Base-by-base conservation (phyloP, 2,329 filamentous ascomycete genomes). In the Helotiales sp. region DNA sequence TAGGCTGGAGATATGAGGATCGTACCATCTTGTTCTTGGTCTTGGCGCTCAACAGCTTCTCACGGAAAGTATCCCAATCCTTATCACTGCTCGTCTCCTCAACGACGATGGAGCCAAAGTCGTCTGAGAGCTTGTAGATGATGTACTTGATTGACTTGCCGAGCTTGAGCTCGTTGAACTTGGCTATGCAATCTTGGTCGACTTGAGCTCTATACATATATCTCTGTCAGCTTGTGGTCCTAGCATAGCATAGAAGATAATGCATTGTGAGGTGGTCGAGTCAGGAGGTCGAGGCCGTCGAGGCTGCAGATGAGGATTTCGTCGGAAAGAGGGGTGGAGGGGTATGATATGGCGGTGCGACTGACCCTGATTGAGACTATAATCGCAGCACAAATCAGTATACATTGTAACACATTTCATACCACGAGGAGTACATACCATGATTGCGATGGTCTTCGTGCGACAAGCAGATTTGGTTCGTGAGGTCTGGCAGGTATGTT, bases 101-200 rank as follows among this genome's bases (percentile, higher is more conserved):
- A 69, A 95, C 85, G 59, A 89, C 86, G 73, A 95, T 91, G 77
- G 91, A 77, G 77, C 88, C 91, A 82, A 86, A 86, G 80, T 92
- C 83, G 76, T 93, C 89, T 65, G 86, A 88, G 73, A 95, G 85
- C 83, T 92, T 91, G 87, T 84, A 93, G 81, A 95, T 86, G 79
- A 95, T 88, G 83, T 84, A 96, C 79, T 91, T 93, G 80, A 85
- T 81, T 80, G 85, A 86, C 78, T 92, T 92, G 77, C 77, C 81
- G 68, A 92, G 86, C 85, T 93, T 93, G 66, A 93, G 83, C 68
- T 93, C 87, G 76, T 93, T 91, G 83, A 88, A 93, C 64, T 75
- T 73, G 57, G 74, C 74, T 73, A 85, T 84, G 83, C 89, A 92
- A 59, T 93, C 88, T 72, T 84, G 81, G 66, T 82, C 78, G 70